Percentiles rank a stretch among this genome's conserved stretches.
phyloP scores from a whole-genome alignment of 2,329 filamentous ascomycete species.

The Fusarium mexicanum region DNA sequence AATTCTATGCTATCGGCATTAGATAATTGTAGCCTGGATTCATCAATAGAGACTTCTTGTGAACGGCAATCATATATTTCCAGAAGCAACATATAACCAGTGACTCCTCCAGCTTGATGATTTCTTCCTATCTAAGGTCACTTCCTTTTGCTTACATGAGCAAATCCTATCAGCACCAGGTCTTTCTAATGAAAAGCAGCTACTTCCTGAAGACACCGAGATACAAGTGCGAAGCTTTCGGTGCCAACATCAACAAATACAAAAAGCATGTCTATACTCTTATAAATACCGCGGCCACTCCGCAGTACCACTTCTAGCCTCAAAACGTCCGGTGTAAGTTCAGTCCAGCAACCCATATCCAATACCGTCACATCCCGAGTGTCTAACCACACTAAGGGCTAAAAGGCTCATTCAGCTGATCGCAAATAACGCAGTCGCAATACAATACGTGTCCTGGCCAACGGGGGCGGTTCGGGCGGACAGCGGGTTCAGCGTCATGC shows the following conservation, averaged over 20 bases:
- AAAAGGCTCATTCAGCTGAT: background rate
- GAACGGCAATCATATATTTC: too few relatives aligned
- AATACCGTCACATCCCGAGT: background rate
- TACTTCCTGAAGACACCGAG: background rate
- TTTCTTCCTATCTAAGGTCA: fast-evolving
- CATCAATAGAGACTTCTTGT: too few relatives aligned
- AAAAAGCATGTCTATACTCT: background rate
- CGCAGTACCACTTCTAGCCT: background rate
- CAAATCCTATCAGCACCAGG: background rate
- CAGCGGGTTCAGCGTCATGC: background rate
- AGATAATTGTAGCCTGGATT: too few relatives aligned
- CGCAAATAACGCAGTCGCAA: background rate
- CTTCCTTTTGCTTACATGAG: background rate
- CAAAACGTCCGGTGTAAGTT: background rate
- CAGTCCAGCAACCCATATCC: background rate
- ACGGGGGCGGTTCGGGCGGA: background rate
- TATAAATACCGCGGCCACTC: background rate
- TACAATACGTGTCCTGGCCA: background rate
- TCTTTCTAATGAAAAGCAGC: background rate
- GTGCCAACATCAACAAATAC: background rate
- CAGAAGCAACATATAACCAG: too few relatives aligned
- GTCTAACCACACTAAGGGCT: background rate
- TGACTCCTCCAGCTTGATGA: too few relatives aligned
- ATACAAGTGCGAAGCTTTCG: background rate
- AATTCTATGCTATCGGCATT: too few relatives aligned